Base-by-base conservation (phyloP, 2,329 filamentous ascomycete genomes). In the Colletotrichum paranaense region DNA sequence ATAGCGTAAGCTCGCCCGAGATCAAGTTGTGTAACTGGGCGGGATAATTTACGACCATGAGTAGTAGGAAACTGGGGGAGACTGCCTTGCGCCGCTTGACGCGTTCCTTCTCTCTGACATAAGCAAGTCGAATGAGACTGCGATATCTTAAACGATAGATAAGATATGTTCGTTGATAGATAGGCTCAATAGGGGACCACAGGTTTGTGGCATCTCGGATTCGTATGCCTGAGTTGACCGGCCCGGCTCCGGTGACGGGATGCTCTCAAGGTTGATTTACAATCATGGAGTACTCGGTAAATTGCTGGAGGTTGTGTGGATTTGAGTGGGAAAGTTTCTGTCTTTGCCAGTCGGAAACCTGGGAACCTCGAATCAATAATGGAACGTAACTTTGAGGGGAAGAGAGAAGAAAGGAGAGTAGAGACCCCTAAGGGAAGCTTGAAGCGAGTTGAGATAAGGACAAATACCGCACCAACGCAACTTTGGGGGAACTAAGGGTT, bases 211-310 rank as follows among this genome's bases (percentile, higher is more conserved):
- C 49, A 62, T 62, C 9, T 46, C 38, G 19, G 55, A 22, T 9
- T 26, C 8, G 58, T 35, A n/a, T 19, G 62, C 56, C 46, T 46
- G 56, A 58, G 24, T 30, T 28, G 42, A 46, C 30, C n/a, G 14
- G 57, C 26, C 52, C 69, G 16, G 38, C 59, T 72, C 70, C 70
- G 67, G 67, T 70, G 59, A 73, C 70, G 70, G 67, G 67, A 28
- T 30, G 59, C 35, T 32, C 66, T 55, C 26, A 46, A 11, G 46
- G 32, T 63, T 30, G 60, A n/a, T 30, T 19, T n/a, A 46, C 38
- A 24, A 16, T 52, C 24, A 14, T 46, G 22, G 22, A n/a, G 35
- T 11, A 12, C 32, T 35, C 11, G 4, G 32, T 35, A 42, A 14
- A 8, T 24, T 14, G 22, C 32, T 57, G 14, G 19, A n/a, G 12